Evolutionary conservation across 495 filamentous ascomycete species (phyloP), one percentile per base, ranked within the genome.

Genomic region (Friedmanniomyces endolithicus): DNA sequence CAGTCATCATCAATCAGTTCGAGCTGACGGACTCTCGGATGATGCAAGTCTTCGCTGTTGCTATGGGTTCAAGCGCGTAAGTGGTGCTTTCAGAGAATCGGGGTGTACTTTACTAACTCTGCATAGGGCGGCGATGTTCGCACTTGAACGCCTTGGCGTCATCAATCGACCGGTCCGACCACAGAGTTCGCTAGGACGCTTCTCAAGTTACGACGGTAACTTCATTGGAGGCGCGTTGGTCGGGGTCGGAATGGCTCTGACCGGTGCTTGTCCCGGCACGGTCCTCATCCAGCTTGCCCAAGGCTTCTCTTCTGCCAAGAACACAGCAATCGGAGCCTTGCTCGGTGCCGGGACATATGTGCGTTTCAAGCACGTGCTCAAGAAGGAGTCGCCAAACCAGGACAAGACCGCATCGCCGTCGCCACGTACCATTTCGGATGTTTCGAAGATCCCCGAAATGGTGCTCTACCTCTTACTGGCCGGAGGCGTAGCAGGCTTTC

Each of bases 251-350:
- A 75, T 81, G 76, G 65, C 74, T 25, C 63, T 79, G 20, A 71
- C 78, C 1, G 78, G 77, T 24, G 71, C 78, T 0, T 82, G 78
- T 55, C 76, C 78, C 0, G 78, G 78, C 2, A 79, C 77, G 11
- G 70, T 78, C 0, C 67, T 79, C 48, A 71, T 74, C 0, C 78
- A 82, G 64, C 43, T 78, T 20, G 76, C 70, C 22, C 64, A 65
- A n/a, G 73, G 75, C 35, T 64, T 77, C 16, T 62, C 35, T 1
- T 72, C 74, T 1, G 74, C 72, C 6, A 61, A 68, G 39, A 72
- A 65, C 45, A 67, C 72, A 0, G 34, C 52, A 11, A 16, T 56
- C 33, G 60, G 57, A 22, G 49, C 49, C 48, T 16, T 65, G 12
- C 33, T 65, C 9, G 60, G 60, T 29, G 63, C 29, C 2, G 19